phyloP scores from a whole-genome alignment of 805 yeast genomes.

The Teunomyces atbi region DNA sequence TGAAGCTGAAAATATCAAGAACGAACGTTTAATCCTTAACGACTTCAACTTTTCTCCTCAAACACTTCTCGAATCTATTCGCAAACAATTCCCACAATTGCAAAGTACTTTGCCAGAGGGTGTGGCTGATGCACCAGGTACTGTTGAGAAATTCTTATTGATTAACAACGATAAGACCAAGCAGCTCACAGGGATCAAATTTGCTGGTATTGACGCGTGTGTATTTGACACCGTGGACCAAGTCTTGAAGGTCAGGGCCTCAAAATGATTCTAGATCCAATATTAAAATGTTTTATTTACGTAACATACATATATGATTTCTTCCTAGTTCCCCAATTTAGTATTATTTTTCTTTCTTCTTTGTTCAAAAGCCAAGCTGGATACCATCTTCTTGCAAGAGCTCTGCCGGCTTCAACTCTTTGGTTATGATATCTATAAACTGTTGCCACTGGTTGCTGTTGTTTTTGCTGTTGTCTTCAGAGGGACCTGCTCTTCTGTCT shows the following conservation, averaged over 20 bases:
- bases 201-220: slow-evolving; percentile 12
- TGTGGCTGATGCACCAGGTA: not conserved
- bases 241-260: slow-evolving; percentile 4
- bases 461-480: not conserved
- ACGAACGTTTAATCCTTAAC: slow-evolving; percentile 27
- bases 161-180: slow-evolving; percentile 14
- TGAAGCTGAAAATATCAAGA: slow-evolving; percentile 32
- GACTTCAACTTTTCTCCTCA: slow-evolving; percentile 14
- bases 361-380: not conserved
- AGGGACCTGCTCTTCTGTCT: slow-evolving; percentile 4
- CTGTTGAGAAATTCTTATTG: not conserved
- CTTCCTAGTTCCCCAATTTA: not conserved
- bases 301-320: not conserved
- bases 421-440: not conserved
- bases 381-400: not conserved
- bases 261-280: not conserved
- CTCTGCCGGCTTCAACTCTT: not conserved
- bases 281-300: no score
- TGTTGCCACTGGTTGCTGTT: not conserved
- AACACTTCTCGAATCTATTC: slow-evolving; percentile 15
- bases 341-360: not conserved
- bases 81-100: slow-evolving; percentile 12
- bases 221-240: slow-evolving; percentile 18
- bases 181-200: slow-evolving; percentile 13
- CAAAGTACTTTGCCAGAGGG: slow-evolving; percentile 3